These are phyloP conservation scores for Pterocarpus macrocarpus DNA, from an alignment of 306 rosid genomes.

Conservation along the genomic window DNA sequence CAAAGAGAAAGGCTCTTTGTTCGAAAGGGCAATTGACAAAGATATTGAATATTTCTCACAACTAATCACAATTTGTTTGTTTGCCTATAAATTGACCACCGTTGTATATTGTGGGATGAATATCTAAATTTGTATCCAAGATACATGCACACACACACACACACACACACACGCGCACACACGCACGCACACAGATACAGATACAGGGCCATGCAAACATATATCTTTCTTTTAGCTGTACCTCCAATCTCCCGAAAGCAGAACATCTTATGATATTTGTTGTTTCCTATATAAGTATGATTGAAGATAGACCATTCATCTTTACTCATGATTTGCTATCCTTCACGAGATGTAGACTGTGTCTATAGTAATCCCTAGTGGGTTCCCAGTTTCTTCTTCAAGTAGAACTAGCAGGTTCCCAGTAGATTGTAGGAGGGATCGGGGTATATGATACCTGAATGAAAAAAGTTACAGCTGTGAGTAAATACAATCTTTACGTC, in stretches of 20 bases:
- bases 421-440: slow-evolving; percentile 71
- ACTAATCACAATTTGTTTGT: slow-evolving; percentile 19
- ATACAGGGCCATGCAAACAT: background rate
- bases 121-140: background rate
- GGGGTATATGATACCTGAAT: slow-evolving; percentile 85
- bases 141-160: background rate
- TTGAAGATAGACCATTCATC: slow-evolving; percentile 30
- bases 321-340: slow-evolving; percentile 27
- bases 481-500: slow-evolving; percentile 31
- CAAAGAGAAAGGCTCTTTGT: slow-evolving; percentile 7
- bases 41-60: slow-evolving; percentile 19
- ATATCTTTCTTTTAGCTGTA: slow-evolving; percentile 20
- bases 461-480: slow-evolving; percentile 15
- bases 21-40: slow-evolving; percentile 14
- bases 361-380: slow-evolving; percentile 60
- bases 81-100: slow-evolving; percentile 19
- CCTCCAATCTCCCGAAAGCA: slow-evolving; percentile 1
- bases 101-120: background rate
- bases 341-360: slow-evolving; percentile 42
- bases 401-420: slow-evolving; percentile 72
- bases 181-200: no score
- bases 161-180: no score
- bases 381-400: slow-evolving; percentile 82
- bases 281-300: background rate
- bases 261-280: slow-evolving; percentile 20